Evolutionary conservation across 2,329 filamentous ascomycete genomes (phyloP), one percentile per base, ranked within the genome.

Genomic region (Stenocarpella maydis): DNA sequence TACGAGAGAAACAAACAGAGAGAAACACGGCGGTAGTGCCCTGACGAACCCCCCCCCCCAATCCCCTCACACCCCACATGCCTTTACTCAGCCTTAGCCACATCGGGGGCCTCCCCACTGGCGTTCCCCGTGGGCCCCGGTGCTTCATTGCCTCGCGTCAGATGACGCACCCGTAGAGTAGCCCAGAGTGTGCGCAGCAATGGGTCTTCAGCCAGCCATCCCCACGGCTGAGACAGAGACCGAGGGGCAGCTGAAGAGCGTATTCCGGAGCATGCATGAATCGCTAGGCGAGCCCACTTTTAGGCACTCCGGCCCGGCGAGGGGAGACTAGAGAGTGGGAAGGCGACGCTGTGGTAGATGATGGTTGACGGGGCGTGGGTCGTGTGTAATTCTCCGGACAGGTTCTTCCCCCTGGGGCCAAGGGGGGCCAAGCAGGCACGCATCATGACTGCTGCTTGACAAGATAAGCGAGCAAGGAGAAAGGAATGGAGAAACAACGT

Each of bases 81-180:
- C 49, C 24, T 61, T 17, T n/a, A 17, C 50, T 53, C 68, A 60
- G 61, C 63, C 68, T 55, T 70, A 67, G 64, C 65, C 65, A 49
- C 65, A 70, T 67, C 53, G 64, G 64, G 53, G 52, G 52, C 43
- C 41, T 67, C 64, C 64, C 41, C 58, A 61, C 58, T n/a, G 58
- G 9, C 9, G 31, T 9, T 34, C 31, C 31, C 31, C 31, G 31
- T n/a, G 31, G 31, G 31, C 4, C 31, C 31, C 4, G 31, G 31
- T 4, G 41, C 58, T n/a, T 41, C 58, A 45, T 61, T 41, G 58
- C 41, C 58, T 34, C 47, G 58, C 58, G 41, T 47, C 58, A 34
- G 41, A 34, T 31, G 9, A 61, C 21, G 39, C 9, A 34, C 31
- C 31, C 31, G 9, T 34, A 34, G 9, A 28, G 28, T n/a, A 21